phyloP scores from a whole-genome alignment of 2,329 filamentous ascomycete species.

The Rhinocladiella similis region DNA sequence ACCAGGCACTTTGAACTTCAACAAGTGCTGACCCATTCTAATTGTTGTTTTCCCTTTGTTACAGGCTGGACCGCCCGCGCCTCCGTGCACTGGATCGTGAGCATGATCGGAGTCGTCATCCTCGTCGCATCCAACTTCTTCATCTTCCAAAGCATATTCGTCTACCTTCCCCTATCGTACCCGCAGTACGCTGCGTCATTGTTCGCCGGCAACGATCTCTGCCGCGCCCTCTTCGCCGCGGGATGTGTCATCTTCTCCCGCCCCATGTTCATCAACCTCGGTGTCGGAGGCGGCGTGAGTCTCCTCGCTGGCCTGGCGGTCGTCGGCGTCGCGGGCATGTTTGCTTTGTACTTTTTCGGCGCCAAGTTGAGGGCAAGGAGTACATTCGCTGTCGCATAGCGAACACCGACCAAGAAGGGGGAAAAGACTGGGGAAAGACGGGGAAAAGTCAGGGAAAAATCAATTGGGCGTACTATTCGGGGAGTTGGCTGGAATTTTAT shows the following conservation, averaged over 20 bases:
- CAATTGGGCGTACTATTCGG: too few species aligned
- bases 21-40: background rate
- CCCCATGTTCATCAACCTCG: slow-evolving; percentile 35
- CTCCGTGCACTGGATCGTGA: slow-evolving; percentile 39
- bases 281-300: slow-evolving; percentile 33
- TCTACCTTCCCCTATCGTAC: slow-evolving; percentile 24
- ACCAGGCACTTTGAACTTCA: too few species aligned
- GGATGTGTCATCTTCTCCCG: slow-evolving; percentile 38
- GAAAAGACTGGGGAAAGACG: too few species aligned
- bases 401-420: too few species aligned
- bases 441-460: too few species aligned
- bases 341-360: slow-evolving; percentile 58
- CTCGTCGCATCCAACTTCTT: slow-evolving; percentile 33
- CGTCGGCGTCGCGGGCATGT: slow-evolving; percentile 55
- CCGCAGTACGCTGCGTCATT: slow-evolving; percentile 25
- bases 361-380: slow-evolving; percentile 56
- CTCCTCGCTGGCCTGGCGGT: slow-evolving; percentile 38
- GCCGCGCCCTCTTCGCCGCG: slow-evolving; percentile 32
- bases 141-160: slow-evolving; percentile 27
- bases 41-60: background rate
- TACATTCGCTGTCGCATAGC: slow-evolving; percentile 50
- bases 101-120: slow-evolving; percentile 41
- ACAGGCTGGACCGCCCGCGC: slow-evolving; percentile 27
- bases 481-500: too few species aligned
- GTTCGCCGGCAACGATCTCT: slow-evolving; percentile 30